Conservation (phyloP, 345 rosid genomes). For the Citrus trifoliata region DNA sequence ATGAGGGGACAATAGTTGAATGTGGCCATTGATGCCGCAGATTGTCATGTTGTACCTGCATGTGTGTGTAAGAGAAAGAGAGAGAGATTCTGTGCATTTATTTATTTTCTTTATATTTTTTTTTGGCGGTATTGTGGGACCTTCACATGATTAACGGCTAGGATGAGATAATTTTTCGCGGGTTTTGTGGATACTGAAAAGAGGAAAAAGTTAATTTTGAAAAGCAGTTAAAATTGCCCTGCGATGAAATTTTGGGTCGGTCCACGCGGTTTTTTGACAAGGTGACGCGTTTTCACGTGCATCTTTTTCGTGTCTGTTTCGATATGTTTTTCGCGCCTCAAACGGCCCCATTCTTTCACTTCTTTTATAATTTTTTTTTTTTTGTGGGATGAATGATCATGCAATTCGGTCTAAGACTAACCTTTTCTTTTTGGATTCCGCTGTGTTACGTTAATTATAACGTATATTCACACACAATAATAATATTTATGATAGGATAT, state of each 20-base stretch:
- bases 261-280: slow-evolving; percentile 41
- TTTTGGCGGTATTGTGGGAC: not conserved
- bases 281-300: slow-evolving; percentile 43
- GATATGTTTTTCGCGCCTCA: not conserved
- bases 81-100: not conserved
- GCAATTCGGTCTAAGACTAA: too few relatives aligned
- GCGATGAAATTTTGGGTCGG: slow-evolving; percentile 6
- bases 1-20: not conserved
- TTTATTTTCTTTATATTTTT: too few relatives aligned
- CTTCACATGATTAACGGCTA: not conserved
- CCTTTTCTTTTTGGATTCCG: too few relatives aligned
- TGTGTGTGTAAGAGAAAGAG: not conserved
- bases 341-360: not conserved
- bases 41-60: not conserved
- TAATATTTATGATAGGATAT: too few relatives aligned
- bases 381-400: not conserved
- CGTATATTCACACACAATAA: too few relatives aligned
- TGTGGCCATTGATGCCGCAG: not conserved
- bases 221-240: slow-evolving; percentile 16
- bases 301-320: not conserved
- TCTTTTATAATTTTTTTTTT: not conserved
- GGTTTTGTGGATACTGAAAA: slow-evolving; percentile 5
- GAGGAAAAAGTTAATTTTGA: slow-evolving; percentile 11
- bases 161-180: slow-evolving; percentile 17
- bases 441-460: too few relatives aligned